These are phyloP conservation scores for Tephrocybe rancida DNA, from an alignment of 768 basidiomycete species.

Conservation along the genomic window DNA sequence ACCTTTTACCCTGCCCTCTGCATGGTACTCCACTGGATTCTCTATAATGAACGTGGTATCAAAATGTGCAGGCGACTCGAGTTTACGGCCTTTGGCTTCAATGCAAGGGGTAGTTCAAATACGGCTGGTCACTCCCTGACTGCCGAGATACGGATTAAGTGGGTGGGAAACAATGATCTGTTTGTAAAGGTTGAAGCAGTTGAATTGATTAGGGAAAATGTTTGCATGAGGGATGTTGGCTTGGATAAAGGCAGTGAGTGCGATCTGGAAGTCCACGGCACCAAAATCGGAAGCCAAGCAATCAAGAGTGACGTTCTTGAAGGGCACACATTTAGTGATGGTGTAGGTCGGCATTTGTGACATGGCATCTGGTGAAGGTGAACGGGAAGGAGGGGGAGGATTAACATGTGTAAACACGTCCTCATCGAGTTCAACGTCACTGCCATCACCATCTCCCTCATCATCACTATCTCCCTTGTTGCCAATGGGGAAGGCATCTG, in stretches of 20 bases:
- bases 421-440: neutral
- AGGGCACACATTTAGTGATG: neutral
- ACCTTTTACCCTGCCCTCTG: conserved; percentile 1
- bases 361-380: neutral
- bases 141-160: neutral
- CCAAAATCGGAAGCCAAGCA: neutral
- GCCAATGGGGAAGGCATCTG: neutral
- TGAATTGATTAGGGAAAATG: neutral
- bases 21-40: neutral
- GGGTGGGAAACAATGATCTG: neutral
- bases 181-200: neutral
- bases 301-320: neutral
- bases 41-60: neutral
- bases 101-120: neutral
- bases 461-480: neutral
- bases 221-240: neutral
- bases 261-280: neutral
- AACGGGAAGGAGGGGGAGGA: neutral
- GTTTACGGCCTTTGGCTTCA: neutral
- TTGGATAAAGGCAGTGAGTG: neutral
- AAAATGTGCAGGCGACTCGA: neutral
- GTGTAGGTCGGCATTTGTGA: neutral
- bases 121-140: neutral
- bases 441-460: neutral
- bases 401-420: neutral